phyloP scores from a whole-genome alignment of 495 filamentous ascomycete genomes.

The Eremomyces bilateralis region DNA sequence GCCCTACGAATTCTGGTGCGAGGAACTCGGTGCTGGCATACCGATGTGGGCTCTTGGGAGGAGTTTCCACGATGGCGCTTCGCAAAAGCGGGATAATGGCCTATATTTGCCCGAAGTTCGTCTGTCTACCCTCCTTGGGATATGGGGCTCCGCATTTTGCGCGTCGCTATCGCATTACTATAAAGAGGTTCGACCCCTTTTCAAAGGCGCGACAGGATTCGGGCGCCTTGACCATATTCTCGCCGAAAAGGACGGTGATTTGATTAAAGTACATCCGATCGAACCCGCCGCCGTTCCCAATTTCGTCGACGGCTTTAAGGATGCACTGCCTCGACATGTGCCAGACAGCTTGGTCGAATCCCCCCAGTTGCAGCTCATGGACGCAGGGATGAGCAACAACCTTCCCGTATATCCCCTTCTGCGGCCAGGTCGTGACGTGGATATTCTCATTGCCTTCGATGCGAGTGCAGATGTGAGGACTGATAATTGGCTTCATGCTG shows the following conservation, averaged over 20 bases:
- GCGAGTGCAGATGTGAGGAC: conserved; percentile 63
- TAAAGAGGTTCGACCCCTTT: conserved; percentile 63
- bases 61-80: conserved; percentile 49
- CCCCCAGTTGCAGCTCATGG: conserved; percentile 65
- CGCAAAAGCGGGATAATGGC: conserved; percentile 34
- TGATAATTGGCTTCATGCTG: conserved; percentile 83
- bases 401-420: conserved; percentile 87
- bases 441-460: conserved; percentile 81
- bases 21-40: conserved; percentile 77
- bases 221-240: conserved; percentile 66
- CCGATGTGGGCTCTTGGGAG: conserved; percentile 85
- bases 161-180: conserved; percentile 92
- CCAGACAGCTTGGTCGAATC: conserved; percentile 50
- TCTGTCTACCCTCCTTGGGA: conserved; percentile 62
- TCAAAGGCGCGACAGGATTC: conserved; percentile 53
- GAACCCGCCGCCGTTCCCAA: conserved; percentile 79
- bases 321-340: conserved; percentile 34
- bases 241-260: conserved; percentile 54
- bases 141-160: conserved; percentile 92
- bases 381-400: conserved; percentile 96
- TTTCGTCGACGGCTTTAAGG: conserved; percentile 58
- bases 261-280: conserved; percentile 80
- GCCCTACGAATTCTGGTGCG: conserved; percentile 90
- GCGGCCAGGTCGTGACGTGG: conserved; percentile 65
- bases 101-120: conserved; percentile 58